phyloP scores from a whole-genome alignment of 768 basidiomycete species.

The Cystofilobasidium capitatum region DNA sequence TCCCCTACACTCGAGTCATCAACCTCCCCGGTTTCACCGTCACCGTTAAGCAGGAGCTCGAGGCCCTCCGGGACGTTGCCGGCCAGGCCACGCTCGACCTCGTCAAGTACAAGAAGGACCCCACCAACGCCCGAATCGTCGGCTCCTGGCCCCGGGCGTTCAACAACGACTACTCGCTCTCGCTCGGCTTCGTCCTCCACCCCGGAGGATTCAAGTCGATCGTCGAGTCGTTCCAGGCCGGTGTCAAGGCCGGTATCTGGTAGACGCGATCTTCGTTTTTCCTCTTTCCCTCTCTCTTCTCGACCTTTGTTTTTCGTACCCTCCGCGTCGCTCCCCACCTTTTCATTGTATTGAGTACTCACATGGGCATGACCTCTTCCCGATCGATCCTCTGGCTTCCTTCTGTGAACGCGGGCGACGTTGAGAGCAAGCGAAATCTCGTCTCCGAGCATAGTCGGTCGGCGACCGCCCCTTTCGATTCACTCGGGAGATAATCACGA shows the following conservation, averaged over 20 bases:
- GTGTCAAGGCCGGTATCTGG: slow-evolving; percentile 25
- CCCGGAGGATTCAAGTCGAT: slow-evolving; percentile 36
- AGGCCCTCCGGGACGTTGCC: slow-evolving; percentile 49
- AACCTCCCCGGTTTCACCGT: slow-evolving; percentile 55
- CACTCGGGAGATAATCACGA: too few species aligned
- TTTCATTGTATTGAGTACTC: too few species aligned
- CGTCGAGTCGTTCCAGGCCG: slow-evolving; percentile 37
- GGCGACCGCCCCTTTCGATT: too few species aligned
- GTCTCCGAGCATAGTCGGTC: too few species aligned
- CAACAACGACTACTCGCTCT: slow-evolving; percentile 30
- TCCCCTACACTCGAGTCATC: slow-evolving; percentile 47
- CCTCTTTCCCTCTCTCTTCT: background rate
- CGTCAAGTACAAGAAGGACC: slow-evolving; percentile 47
- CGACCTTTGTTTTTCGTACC: background rate
- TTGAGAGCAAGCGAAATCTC: too few species aligned
- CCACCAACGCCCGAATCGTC: slow-evolving; percentile 33
- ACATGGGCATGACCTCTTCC: too few species aligned
- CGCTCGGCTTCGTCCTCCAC: slow-evolving; percentile 35
- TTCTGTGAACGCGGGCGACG: too few species aligned
- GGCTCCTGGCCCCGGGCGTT: slow-evolving; percentile 39
- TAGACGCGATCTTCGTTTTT: background rate
- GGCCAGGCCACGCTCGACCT: slow-evolving; percentile 46
- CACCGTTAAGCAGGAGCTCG: slow-evolving; percentile 50
- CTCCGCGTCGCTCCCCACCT: too few species aligned
- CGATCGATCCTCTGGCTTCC: too few species aligned